A percentile compares a stretch with the other conserved stretches of the same genome.
These are phyloP conservation scores for Sporisorium scitamineum DNA, from an alignment of 1,284 basidiomycete genomes.

Conservation along the genomic window DNA sequence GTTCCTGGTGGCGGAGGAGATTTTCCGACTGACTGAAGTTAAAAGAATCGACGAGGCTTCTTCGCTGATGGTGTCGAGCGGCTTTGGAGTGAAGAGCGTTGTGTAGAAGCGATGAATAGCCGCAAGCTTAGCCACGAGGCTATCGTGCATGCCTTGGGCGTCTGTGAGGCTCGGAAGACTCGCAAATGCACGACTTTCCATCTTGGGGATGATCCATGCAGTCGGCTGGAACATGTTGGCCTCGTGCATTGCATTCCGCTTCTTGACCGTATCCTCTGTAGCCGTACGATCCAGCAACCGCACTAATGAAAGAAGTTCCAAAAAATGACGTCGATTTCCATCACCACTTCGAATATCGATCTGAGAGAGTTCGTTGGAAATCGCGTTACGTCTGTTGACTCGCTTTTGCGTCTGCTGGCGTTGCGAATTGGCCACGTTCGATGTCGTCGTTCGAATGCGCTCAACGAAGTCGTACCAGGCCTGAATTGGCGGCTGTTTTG, in stretches of 20 bases:
- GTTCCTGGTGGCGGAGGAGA: too few relatives aligned
- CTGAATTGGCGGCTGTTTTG: not conserved
- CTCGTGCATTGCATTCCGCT: not conserved
- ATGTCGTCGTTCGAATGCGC: not conserved
- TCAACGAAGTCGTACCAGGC: not conserved
- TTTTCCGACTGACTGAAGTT: too few relatives aligned
- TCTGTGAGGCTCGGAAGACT: not conserved
- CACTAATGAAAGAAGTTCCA: not conserved
- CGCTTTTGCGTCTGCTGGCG: not conserved
- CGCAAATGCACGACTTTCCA: not conserved
- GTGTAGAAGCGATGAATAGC: not conserved
- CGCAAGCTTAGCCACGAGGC: not conserved
- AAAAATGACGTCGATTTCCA: not conserved
- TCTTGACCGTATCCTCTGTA: not conserved
- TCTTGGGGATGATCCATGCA: not conserved
- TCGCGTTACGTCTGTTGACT: not conserved
- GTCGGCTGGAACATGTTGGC: not conserved
- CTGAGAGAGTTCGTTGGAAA: not conserved
- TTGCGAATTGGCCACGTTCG: not conserved
- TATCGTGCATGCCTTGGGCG: not conserved
- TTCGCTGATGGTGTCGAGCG: too few relatives aligned
- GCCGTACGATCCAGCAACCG: not conserved
- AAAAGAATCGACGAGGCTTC: too few relatives aligned
- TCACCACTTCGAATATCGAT: not conserved
- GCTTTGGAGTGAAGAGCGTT: too few relatives aligned